A percentile compares a stretch with the other conserved stretches of the same genome.
These are phyloP conservation scores for Ophiostoma ips DNA, from an alignment of 2,329 filamentous ascomycete species.

Conservation along the genomic window DNA sequence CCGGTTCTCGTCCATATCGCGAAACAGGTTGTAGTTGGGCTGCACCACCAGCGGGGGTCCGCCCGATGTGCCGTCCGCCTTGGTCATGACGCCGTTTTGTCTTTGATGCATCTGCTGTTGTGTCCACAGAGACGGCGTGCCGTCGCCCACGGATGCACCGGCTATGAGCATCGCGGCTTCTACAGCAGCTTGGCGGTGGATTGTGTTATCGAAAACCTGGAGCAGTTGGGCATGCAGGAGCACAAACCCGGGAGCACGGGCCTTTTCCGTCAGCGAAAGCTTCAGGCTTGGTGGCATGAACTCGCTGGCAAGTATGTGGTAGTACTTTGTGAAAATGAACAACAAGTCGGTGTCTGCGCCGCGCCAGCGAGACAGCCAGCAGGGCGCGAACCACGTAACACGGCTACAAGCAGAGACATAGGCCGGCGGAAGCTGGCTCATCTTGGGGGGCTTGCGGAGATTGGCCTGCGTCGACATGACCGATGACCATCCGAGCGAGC, in stretches of 20 bases:
- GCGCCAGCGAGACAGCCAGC: constrained; percentile 75
- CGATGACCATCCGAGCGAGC: constrained; percentile 42
- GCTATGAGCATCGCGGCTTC: constrained; percentile 25
- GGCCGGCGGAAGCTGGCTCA: constrained; percentile 31
- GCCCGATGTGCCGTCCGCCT: constrained; percentile 23
- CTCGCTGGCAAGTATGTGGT: constrained; percentile 64
- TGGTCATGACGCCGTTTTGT: constrained; percentile 1
- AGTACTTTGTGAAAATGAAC: constrained; percentile 84
- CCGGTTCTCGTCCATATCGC: constrained; percentile 79
- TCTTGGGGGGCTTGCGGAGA: constrained; percentile 49
- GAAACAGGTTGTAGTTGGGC: constrained; percentile 46
- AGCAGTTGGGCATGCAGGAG: constrained; percentile 73
- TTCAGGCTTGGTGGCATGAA: constrained; percentile 41
- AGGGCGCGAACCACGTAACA: constrained; percentile 64
- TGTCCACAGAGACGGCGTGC: neutral
- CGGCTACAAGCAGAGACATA: constrained; percentile 22
- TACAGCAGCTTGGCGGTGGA: constrained; percentile 56
- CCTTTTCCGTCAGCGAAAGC: constrained; percentile 39
- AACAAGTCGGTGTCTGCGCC: constrained; percentile 81
- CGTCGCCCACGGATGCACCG: neutral
- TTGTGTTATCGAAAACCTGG: constrained; percentile 64
- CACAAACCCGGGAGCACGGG: constrained; percentile 61
- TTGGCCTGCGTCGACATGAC: constrained; percentile 33
- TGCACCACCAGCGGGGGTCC: constrained; percentile 37
- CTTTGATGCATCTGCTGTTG: constrained; percentile 5